Conservation (phyloP, 345 rosid genomes). For the Sonneratia caseolaris region DNA sequence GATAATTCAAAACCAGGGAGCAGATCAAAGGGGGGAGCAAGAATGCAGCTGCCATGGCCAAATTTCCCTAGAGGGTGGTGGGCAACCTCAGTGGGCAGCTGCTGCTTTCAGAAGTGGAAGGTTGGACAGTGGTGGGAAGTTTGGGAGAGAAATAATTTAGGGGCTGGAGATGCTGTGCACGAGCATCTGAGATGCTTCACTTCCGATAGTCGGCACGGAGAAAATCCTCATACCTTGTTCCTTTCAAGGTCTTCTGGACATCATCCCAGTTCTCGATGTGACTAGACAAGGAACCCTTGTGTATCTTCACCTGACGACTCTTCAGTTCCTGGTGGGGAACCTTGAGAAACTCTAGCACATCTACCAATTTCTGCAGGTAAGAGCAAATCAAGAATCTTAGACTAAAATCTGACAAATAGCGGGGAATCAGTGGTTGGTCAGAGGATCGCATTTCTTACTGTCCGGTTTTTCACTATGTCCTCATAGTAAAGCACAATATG, state of each 20-base stretch:
- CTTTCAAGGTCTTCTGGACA: slow-evolving; percentile 50
- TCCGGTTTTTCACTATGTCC: slow-evolving; percentile 71
- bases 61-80: slow-evolving; percentile 27
- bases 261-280: slow-evolving; percentile 76
- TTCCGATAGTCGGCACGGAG: slow-evolving; percentile 42
- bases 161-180: slow-evolving; percentile 19
- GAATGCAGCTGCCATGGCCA: slow-evolving; percentile 15
- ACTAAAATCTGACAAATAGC: neutral
- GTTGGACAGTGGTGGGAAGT: slow-evolving; percentile 1
- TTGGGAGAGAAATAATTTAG: slow-evolving; percentile 1
- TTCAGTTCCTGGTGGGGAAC: slow-evolving; percentile 56
- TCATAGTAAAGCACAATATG: slow-evolving; percentile 80
- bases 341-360: slow-evolving; percentile 78
- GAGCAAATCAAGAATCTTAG: neutral
- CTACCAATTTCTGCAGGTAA: slow-evolving; percentile 53
- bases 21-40: neutral
- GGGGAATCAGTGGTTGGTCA: neutral
- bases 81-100: slow-evolving; percentile 14
- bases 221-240: slow-evolving; percentile 52
- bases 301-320: slow-evolving; percentile 95
- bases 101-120: slow-evolving; percentile 12
- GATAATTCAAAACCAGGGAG: slow-evolving; percentile 1
- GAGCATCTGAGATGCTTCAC: slow-evolving; percentile 17
- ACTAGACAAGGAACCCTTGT: slow-evolving; percentile 58
- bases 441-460: slow-evolving; percentile 36